These are phyloP conservation scores for Auriscalpium orientale DNA, from an alignment of 768 basidiomycete genomes.

Conservation along the genomic window DNA sequence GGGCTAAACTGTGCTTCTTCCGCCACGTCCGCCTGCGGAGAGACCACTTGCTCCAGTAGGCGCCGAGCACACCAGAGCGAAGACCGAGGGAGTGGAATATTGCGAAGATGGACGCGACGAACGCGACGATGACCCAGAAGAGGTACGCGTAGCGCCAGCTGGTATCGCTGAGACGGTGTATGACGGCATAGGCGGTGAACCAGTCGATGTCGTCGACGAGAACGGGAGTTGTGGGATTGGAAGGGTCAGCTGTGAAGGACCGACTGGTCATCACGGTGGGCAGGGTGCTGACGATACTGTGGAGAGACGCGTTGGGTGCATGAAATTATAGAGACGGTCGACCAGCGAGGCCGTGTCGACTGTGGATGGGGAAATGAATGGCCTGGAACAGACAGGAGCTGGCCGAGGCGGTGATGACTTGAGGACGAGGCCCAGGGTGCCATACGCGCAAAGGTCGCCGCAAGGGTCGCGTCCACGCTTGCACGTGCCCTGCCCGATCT, in stretches of 20 bases:
- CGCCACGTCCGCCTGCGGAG: slow-evolving; percentile 53
- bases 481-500: no score
- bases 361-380: no score
- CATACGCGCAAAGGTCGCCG: no score
- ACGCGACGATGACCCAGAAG: slow-evolving; percentile 47
- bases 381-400: no score
- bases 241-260: neutral
- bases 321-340: no score
- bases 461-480: no score
- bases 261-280: neutral
- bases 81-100: slow-evolving; percentile 36
- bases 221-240: slow-evolving; percentile 38
- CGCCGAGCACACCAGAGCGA: slow-evolving; percentile 37
- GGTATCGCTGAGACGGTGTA: slow-evolving; percentile 45
- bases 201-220: slow-evolving; percentile 40
- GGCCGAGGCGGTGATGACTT: no score
- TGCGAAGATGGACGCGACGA: slow-evolving; percentile 33
- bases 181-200: slow-evolving; percentile 48
- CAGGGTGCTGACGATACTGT: neutral
- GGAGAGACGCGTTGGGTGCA: no score
- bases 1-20: slow-evolving; percentile 34
- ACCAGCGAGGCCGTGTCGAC: no score
- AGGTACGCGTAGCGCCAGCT: slow-evolving; percentile 50
- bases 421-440: no score
- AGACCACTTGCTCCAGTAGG: slow-evolving; percentile 51